Conservation (phyloP, 179 eudicot genomes). For the Patellifolia procumbens region DNA sequence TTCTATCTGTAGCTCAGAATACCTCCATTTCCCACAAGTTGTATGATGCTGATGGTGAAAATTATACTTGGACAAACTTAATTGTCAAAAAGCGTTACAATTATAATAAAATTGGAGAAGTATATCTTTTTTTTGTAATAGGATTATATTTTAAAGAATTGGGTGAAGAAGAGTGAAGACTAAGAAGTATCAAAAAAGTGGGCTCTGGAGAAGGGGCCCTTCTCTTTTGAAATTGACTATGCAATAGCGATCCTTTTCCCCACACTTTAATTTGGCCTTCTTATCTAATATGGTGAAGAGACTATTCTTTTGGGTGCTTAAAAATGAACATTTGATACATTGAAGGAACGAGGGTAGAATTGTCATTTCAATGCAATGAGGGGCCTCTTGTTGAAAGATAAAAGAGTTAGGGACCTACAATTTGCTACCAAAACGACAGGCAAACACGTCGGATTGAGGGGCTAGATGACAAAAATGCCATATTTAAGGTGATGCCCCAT, state of each 20-base stretch:
- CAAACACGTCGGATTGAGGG: slow-evolving; percentile 40
- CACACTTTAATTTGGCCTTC: not conserved
- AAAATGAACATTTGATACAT: not conserved
- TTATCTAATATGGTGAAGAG: slow-evolving; percentile 9
- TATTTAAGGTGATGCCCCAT: slow-evolving; percentile 40
- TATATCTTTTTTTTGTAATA: no score
- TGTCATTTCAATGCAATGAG: not conserved
- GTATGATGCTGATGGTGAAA: no score
- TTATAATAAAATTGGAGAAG: no score
- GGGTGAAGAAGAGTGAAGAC: slow-evolving; percentile 16
- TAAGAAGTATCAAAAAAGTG: slow-evolving; percentile 7
- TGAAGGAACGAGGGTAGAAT: not conserved
- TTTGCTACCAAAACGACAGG: slow-evolving; percentile 44
- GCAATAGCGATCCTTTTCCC: not conserved
- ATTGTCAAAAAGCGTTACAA: no score
- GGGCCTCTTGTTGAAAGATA: slow-evolving; percentile 10
- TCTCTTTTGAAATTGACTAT: slow-evolving; percentile 20
- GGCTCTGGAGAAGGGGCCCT: not conserved
- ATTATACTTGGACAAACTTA: no score
- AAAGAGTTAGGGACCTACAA: slow-evolving; percentile 31
- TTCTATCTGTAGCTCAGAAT: no score
- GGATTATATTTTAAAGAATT: not conserved
- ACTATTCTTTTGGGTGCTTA: not conserved
- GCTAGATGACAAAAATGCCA: slow-evolving; percentile 41
- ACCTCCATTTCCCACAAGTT: no score